These are phyloP conservation scores for Lachancea sp. DNA, from an alignment of 805 yeast species.

Conservation along the genomic window DNA sequence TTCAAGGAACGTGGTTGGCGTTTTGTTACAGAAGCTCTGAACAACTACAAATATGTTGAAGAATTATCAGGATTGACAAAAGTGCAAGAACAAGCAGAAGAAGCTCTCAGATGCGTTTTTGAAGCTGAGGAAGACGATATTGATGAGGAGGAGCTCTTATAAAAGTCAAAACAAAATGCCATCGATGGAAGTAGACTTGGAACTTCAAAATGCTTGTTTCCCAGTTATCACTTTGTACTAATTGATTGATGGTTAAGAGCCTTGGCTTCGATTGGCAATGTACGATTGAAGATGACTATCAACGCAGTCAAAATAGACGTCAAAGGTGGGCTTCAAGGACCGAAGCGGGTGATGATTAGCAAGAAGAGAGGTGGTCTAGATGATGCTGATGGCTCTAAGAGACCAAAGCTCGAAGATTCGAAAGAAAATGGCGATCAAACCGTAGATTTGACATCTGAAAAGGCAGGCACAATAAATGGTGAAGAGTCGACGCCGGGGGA, in stretches of 20 bases:
- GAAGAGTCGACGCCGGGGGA: constrained; percentile 9
- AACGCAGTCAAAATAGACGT: neutral
- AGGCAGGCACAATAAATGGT: neutral
- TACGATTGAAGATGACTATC: neutral
- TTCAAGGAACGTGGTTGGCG: constrained; percentile 64
- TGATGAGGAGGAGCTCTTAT: constrained; percentile 13
- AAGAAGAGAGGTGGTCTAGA: constrained; percentile 21
- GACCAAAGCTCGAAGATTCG: constrained; percentile 9
- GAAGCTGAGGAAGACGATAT: constrained; percentile 25
- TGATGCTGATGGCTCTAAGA: constrained; percentile 18
- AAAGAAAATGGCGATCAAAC: constrained; percentile 14
- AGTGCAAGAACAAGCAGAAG: constrained; percentile 54
- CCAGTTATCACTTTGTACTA: constrained; percentile 1
- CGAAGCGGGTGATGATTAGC: constrained; percentile 9
- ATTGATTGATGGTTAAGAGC: neutral
- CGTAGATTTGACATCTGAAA: constrained; percentile 1
- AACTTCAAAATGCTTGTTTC: too few relatives aligned
- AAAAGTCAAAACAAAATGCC: neutral
- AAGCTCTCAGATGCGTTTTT: constrained; percentile 25
- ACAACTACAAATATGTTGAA: constrained; percentile 62
- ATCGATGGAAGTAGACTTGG: too few relatives aligned
- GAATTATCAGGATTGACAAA: constrained; percentile 70
- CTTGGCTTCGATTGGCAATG: neutral
- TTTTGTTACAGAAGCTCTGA: constrained; percentile 66
- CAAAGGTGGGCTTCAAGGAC: too few relatives aligned